Evolutionary conservation across 331 rosid species (phyloP), one percentile per base, ranked within the genome.

Genomic region (Malus hybrid): DNA sequence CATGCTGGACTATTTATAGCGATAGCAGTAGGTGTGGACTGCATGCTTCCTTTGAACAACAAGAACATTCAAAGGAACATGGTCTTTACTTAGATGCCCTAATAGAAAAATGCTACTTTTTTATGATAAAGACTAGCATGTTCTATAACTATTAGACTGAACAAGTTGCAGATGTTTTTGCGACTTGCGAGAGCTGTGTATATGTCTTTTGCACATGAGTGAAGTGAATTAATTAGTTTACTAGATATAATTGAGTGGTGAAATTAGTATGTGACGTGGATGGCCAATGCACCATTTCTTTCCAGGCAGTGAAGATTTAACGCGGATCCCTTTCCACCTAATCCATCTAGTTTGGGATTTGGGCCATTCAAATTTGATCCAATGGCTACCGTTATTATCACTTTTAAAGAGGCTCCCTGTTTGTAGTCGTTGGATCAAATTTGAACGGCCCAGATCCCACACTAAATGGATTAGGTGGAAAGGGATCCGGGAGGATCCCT

Each of bases 1-100:
- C 80, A 69, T 76, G 78, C 65, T 71, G 77, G 87, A 78, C 81
- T 95, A 95, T 95, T 92, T 95, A 95, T 95, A 92, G 91, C 80
- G 85, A 80, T 81, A 82, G 70, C 73, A 15, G 7, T 7, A 67
- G 67, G 70, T 79, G 48, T 50, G 46, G 73, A 36, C 54, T 77
- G 74, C 77, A 42, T 42, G 14, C 67, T 72, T 83, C 80, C 80
- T 80, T 85, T 80, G 83, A 86, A 88, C 75, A 86, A 88, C 75
- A 76, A 76, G 88, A 87, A 82, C 81, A 83, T 84, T 78, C 83
- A 74, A 89, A 91, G 86, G 87, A 67, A 65, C 22, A 60, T 74
- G 78, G 77, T 82, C 90, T 87, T 90, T 75, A 39, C 84, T 85
- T 77, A 76, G 96, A 91, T 93, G 87, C 97, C 65, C 91, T 79